Percentiles rank a stretch among this genome's conserved stretches.
Conservation (phyloP, 768 basidiomycete genomes). For the Mycena capillaripes region DNA sequence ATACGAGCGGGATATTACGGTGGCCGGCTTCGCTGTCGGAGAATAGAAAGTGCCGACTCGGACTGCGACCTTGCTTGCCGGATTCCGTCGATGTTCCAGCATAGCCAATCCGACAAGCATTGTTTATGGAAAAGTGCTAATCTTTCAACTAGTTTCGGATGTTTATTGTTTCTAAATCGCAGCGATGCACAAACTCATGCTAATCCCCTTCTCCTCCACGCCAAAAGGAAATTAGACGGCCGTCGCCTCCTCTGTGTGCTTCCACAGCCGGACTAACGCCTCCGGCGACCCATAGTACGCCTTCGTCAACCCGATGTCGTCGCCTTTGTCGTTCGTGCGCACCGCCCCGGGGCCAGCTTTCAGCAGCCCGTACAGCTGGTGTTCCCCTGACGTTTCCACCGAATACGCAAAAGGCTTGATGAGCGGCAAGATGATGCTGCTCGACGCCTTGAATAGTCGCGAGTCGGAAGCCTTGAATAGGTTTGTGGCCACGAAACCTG, state of each 20-base stretch:
- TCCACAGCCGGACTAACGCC: slow-evolving; percentile 29
- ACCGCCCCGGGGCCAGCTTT: slow-evolving; percentile 24
- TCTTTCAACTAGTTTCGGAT: too few relatives aligned
- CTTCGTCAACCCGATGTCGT: slow-evolving; percentile 26
- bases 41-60: too few relatives aligned
- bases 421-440: slow-evolving; percentile 4
- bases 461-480: slow-evolving; percentile 22
- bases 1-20: too few relatives aligned
- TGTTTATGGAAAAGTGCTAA: too few relatives aligned
- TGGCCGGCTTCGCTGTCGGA: too few relatives aligned
- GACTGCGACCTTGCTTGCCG: too few relatives aligned
- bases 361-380: slow-evolving; percentile 27
- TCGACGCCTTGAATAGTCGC: background rate
- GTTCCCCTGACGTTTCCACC: slow-evolving; percentile 23
- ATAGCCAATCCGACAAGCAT: too few relatives aligned
- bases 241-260: slow-evolving; percentile 33
- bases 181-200: too few relatives aligned
- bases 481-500: slow-evolving; percentile 30
- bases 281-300: slow-evolving; percentile 19
- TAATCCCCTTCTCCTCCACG: too few relatives aligned
- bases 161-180: too few relatives aligned
- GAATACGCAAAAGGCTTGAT: slow-evolving; percentile 18
- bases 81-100: too few relatives aligned
- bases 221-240: too few relatives aligned
- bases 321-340: slow-evolving; percentile 20